Conservation (phyloP, 2,329 filamentous ascomycete genomes). For the Thelonectria rubi region DNA sequence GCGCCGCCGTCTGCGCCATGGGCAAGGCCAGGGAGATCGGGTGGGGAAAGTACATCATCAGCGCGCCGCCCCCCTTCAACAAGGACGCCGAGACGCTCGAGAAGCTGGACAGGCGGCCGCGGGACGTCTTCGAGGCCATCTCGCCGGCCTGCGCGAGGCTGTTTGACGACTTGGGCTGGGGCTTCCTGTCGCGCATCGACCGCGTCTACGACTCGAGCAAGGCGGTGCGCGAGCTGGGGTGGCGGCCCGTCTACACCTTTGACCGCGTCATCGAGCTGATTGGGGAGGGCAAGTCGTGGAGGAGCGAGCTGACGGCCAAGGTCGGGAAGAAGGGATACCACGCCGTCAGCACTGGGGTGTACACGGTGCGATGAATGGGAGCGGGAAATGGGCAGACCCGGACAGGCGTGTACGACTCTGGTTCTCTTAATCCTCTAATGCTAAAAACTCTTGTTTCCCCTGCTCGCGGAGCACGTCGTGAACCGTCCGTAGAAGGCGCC, state of each 20-base stretch:
- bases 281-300: constrained; percentile 47
- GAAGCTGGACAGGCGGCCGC: constrained; percentile 47
- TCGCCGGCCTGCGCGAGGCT: constrained; percentile 43
- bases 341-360: constrained; percentile 53
- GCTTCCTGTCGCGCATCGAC: constrained; percentile 51
- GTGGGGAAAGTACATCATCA: constrained; percentile 56
- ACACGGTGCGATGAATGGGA: constrained; percentile 48
- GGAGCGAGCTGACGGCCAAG: constrained; percentile 49
- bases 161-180: constrained; percentile 49
- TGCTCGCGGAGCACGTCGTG: constrained; percentile 72
- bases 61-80: constrained; percentile 53
- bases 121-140: constrained; percentile 40
- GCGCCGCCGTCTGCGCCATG: constrained; percentile 53
- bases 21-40: constrained; percentile 42
- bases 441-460: constrained; percentile 37
- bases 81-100: constrained; percentile 44
- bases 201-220: constrained; percentile 56
- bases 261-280: constrained; percentile 47
- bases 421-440: not conserved
- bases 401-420: not conserved
- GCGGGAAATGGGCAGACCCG: not conserved
- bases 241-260: constrained; percentile 55
- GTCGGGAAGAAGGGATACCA: constrained; percentile 59
- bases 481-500: constrained; percentile 68
- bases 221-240: constrained; percentile 53